Base-by-base conservation (phyloP, 1,284 basidiomycete species). In the Ustilago curta region DNA sequence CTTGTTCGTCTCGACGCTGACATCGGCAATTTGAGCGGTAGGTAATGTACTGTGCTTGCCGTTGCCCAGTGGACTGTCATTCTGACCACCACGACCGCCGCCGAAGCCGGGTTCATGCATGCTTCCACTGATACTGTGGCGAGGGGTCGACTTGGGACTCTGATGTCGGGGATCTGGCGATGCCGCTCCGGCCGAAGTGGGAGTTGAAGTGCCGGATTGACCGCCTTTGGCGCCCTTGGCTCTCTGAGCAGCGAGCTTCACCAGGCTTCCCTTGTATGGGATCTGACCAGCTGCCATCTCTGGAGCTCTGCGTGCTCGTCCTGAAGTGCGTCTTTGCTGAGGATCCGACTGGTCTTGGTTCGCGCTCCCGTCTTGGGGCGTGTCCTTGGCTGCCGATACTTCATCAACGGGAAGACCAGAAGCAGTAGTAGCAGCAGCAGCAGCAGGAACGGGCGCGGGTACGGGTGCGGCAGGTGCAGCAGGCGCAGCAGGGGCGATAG, bases 201-300 rank as follows among this genome's bases (percentile, higher is more conserved):
- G 73, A 19, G 69, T 71, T 11, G 65, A 39, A 27, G 35, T 21
- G 16, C 31, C 58, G n/a, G 62, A 18, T 0, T 39, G 42, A 6
- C 37, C 52, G 18, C 52, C 59, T 37, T 70, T 67, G 19, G 63
- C 57, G 21, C 59, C 69, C 49, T 76, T 76, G 27, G 73, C 73
- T 42, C 73, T 39, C 52, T 76, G 64, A 11, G 73, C 73, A 2
- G 73, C 73, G 1, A 76, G 65, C 61, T 69, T 76, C 45, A 71
- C 66, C 40, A 76, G 25, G 27, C 73, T 76, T 23, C 73, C 73
- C 49, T 76, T 76, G 55, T 76, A 76, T 0, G 57, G 59, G 42
- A 76, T 76, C 49, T 76, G 73, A 18, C 73, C 73, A 7, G 73
- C 73, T 14, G 73, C 69, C 73, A 76, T 76, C 48, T 76, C 73